phyloP scores from a whole-genome alignment of 2,329 filamentous ascomycete genomes.

The Sporothrix humicola region DNA sequence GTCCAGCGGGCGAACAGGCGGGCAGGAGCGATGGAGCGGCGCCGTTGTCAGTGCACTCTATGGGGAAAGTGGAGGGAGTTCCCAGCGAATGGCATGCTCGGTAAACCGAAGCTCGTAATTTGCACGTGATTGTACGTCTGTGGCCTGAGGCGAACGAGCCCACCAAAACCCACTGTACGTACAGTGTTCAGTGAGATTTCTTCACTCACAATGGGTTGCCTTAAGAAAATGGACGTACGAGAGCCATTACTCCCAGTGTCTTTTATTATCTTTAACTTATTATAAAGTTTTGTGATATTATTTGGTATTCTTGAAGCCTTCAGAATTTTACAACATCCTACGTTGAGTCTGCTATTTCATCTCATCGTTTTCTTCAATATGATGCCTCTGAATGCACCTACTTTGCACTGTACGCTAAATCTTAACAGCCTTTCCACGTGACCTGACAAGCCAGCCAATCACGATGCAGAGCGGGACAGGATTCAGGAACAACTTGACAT shows the following conservation, averaged over 20 bases:
- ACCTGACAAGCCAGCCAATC: neutral
- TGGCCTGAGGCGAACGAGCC: conserved; percentile 29
- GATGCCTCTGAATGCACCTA: too few species aligned
- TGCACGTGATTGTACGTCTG: conserved; percentile 4
- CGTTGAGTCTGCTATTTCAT: too few species aligned
- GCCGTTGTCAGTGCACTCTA: neutral
- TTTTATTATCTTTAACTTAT: too few species aligned
- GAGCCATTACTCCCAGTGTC: too few species aligned
- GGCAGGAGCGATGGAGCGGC: conserved; percentile 13
- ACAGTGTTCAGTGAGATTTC: neutral
- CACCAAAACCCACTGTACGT: neutral
- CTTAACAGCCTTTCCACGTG: neutral
- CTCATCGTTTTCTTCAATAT: too few species aligned
- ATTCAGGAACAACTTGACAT: neutral
- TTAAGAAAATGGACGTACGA: too few species aligned
- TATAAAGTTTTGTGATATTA: too few species aligned
- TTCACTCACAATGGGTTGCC: too few species aligned
- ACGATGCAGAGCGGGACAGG: neutral
- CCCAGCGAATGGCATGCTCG: conserved; percentile 34
- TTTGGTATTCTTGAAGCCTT: too few species aligned
- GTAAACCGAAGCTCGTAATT: conserved; percentile 27
- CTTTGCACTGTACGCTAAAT: neutral
- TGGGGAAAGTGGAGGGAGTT: conserved; percentile 6
- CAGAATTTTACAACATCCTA: too few species aligned
- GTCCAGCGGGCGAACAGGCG: conserved; percentile 8